Evolutionary conservation across 768 basidiomycete species (phyloP).

Genomic region (Imleria badia): DNA sequence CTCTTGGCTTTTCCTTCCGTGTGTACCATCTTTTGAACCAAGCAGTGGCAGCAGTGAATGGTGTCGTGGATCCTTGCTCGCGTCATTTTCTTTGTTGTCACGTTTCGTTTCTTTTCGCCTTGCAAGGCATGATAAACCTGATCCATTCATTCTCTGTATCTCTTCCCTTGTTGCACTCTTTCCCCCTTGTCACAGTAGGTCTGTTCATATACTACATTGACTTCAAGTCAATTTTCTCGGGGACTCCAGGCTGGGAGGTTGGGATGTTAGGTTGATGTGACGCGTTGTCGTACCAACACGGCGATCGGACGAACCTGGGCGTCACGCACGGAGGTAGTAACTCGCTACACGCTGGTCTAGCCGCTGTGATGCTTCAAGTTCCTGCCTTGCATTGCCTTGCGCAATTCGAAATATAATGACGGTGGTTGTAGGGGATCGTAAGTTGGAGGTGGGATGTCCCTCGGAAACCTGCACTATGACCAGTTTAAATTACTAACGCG

Average conservation of each 20-base stretch:
- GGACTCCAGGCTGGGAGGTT: neutral
- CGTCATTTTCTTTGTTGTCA: neutral
- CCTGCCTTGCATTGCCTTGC: neutral
- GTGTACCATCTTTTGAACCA: neutral
- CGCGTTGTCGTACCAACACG: no score
- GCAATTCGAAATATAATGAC: no score
- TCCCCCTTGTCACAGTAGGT: constrained; percentile 21
- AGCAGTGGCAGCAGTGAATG: constrained; percentile 1
- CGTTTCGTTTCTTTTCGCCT: neutral
- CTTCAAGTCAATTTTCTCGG: constrained; percentile 21
- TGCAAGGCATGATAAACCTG: constrained; percentile 6
- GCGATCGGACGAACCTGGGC: no score
- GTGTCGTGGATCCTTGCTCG: constrained; percentile 3
- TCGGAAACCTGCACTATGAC: neutral
- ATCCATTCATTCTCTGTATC: constrained; percentile 7
- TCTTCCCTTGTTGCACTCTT: neutral
- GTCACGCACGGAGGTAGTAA: no score
- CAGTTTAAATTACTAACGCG: neutral
- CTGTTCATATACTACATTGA: constrained; percentile 25
- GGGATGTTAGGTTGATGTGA: no score
- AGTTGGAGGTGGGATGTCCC: no score
- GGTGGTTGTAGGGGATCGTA: neutral
- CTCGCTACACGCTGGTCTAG: neutral
- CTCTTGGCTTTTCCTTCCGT: constrained; percentile 6
- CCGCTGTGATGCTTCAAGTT: no score